Percentiles rank a stretch among this genome's conserved stretches.
Conservation (phyloP, 441 rosid genomes). For the Populus hybrid region DNA sequence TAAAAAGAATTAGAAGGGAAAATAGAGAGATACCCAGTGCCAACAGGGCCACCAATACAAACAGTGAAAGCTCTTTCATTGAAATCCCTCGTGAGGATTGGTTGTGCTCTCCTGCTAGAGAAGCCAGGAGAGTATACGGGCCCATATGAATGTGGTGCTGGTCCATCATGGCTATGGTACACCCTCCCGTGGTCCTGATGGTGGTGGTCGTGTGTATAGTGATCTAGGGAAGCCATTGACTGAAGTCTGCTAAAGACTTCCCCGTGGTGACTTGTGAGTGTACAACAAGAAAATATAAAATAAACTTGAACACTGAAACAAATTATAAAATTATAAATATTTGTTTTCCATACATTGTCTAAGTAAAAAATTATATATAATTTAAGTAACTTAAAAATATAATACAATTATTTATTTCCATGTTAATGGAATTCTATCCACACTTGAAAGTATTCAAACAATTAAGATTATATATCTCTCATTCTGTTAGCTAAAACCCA, state of each 20-base stretch:
- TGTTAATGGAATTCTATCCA: too few relatives aligned
- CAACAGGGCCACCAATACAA: constrained; percentile 98
- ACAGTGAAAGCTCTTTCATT: constrained; percentile 89
- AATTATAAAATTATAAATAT: too few relatives aligned
- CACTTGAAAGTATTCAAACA: too few relatives aligned
- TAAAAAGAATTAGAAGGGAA: neutral
- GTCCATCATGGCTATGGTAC: constrained; percentile 92
- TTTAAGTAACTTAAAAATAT: too few relatives aligned
- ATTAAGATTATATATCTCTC: too few relatives aligned
- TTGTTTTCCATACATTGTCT: too few relatives aligned
- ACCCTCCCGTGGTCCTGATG: constrained; percentile 48
- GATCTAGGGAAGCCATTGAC: constrained; percentile 53
- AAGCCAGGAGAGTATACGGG: constrained; percentile 93
- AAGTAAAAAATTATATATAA: too few relatives aligned
- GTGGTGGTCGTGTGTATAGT: constrained; percentile 25
- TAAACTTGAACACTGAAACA: too few relatives aligned
- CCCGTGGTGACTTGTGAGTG: neutral
- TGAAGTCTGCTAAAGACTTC: neutral
- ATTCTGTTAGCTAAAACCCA: too few relatives aligned
- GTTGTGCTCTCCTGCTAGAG: constrained; percentile 87
- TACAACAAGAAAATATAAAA: too few relatives aligned
- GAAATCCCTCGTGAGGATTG: constrained; percentile 66
- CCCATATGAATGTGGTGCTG: constrained; percentile 94
- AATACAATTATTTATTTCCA: too few relatives aligned
- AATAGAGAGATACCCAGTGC: constrained; percentile 66